Percentiles rank a stretch among this genome's conserved stretches.
These are phyloP conservation scores for Globisporangium splendens DNA, from an alignment of 352 stramenopile genomes.

Conservation along the genomic window DNA sequence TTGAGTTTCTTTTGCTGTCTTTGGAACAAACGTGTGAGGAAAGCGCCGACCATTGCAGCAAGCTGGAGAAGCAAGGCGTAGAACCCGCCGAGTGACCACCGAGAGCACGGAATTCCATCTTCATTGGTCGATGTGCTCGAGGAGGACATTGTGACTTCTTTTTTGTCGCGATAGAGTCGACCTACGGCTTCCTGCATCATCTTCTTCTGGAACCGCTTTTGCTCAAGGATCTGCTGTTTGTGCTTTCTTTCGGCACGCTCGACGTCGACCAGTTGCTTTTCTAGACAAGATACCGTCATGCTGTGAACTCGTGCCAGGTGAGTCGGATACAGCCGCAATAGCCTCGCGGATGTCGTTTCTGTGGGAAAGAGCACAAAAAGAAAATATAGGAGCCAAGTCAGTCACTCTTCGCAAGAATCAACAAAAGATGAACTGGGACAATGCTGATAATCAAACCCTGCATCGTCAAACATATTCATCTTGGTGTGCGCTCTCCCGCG, in stretches of 20 bases:
- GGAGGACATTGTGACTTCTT: slow-evolving; percentile 13
- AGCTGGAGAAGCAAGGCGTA: slow-evolving; percentile 2
- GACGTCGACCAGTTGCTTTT: slow-evolving; percentile 49
- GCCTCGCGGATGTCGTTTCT: slow-evolving; percentile 40
- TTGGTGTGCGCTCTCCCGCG: slow-evolving; percentile 52
- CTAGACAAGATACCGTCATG: slow-evolving; percentile 18
- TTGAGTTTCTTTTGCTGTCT: slow-evolving; percentile 9
- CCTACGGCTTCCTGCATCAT: slow-evolving; percentile 79
- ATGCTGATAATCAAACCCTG: slow-evolving; percentile 33
- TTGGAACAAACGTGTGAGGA: slow-evolving; percentile 7
- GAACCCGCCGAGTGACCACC: neutral
- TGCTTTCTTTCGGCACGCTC: slow-evolving; percentile 38
- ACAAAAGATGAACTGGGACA: no score
- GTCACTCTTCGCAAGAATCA: neutral
- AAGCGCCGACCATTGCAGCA: neutral
- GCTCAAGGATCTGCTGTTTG: slow-evolving; percentile 32
- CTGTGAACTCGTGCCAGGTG: slow-evolving; percentile 1
- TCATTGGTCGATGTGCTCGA: neutral
- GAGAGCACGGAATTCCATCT: neutral
- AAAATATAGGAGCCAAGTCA: neutral
- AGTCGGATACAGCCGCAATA: slow-evolving; percentile 15
- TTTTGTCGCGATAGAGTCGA: slow-evolving; percentile 71
- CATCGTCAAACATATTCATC: slow-evolving; percentile 49
- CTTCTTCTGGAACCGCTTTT: slow-evolving; percentile 60
- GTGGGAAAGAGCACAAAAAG: neutral